Evolutionary conservation across 1,139 yeast species (phyloP), one percentile per base, ranked within the genome.

Genomic region (Taiozyma onychis): DNA sequence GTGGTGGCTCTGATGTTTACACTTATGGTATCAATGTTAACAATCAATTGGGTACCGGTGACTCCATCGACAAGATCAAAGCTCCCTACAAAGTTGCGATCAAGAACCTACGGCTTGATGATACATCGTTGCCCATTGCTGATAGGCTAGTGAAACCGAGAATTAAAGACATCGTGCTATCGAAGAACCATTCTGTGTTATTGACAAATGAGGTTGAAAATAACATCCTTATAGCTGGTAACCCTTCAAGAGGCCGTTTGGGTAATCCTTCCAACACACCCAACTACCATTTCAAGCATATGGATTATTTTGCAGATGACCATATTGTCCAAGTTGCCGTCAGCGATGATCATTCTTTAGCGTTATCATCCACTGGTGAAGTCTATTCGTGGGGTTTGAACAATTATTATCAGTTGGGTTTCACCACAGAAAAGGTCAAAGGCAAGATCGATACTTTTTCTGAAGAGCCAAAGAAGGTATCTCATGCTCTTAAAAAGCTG

Each of bases 341-440:
- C 2, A 83, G 90, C 41, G 78, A 80, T 55, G 86, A 85, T 58
- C 96, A 88, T 63, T 72, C 89, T 0, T 61, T 88, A 2, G 77
- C 75, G 0, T 61, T 87, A 26, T 77, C 86, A 1, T 59, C 69
- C 1, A 61, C 68, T 11, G 83, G 83, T 41, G 75, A 74, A 21
- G 70, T 88, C 2, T 86, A 74, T 56, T 68, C 91, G 0, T 90
- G 96, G 96, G 97, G 97, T 0, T 72, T 81, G 53, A 88, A 88
- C 61, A 72, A 74, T 30, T 76, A 67, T 60, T 77, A 77, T 22
- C 96, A 88, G 63, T 67, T 88, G 21, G 96, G 96, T 0, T 77
- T 76, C 55, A 62, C 70, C 0, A 70, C 79, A 1, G 71, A 73
- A 24, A 59, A 61, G 22, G 51, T 55, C 58, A 55, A 53, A 56